Percentiles rank a stretch among this genome's conserved stretches.
Evolutionary conservation across 2,329 filamentous ascomycete genomes (phyloP).

Genomic region (Pestalotiopsis fici): DNA sequence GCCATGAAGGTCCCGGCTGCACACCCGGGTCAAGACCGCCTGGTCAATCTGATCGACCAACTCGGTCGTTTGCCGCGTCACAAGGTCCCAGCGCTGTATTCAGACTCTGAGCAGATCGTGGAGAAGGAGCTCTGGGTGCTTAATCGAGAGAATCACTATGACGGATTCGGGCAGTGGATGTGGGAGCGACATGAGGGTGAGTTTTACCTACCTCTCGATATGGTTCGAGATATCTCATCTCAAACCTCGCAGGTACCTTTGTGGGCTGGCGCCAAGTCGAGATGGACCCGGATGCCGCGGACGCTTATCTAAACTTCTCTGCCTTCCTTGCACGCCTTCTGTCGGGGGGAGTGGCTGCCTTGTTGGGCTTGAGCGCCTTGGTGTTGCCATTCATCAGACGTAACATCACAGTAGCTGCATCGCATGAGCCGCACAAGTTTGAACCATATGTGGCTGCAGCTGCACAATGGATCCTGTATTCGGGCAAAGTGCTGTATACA

Average conservation of each 20-base stretch:
- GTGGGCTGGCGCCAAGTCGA: not conserved
- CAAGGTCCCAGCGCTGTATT: not conserved
- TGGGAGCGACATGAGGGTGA: constrained; percentile 2
- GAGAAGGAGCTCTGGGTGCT: constrained; percentile 7
- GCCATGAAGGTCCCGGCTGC: not conserved
- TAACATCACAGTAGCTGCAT: not conserved
- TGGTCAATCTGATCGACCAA: not conserved
- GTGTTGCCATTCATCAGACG: not conserved
- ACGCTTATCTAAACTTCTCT: not conserved
- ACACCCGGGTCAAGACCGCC: not conserved
- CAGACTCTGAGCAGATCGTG: not conserved
- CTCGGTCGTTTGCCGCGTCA: not conserved
- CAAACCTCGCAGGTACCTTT: not conserved
- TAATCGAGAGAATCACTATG: not conserved
- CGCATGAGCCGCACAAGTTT: not conserved
- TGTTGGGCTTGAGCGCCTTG: not conserved
- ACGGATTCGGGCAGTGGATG: constrained; percentile 2
- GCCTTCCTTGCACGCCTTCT: constrained; percentile 1
- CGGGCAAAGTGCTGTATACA: not conserved
- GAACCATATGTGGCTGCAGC: not conserved
- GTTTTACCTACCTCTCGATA: not conserved
- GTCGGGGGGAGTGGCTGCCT: not conserved
- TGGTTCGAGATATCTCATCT: not conserved
- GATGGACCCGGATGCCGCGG: not conserved
- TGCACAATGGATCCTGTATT: not conserved